Evolutionary conservation across 805 yeast species (phyloP).

Genomic region (Brettanomyces anomalus): DNA sequence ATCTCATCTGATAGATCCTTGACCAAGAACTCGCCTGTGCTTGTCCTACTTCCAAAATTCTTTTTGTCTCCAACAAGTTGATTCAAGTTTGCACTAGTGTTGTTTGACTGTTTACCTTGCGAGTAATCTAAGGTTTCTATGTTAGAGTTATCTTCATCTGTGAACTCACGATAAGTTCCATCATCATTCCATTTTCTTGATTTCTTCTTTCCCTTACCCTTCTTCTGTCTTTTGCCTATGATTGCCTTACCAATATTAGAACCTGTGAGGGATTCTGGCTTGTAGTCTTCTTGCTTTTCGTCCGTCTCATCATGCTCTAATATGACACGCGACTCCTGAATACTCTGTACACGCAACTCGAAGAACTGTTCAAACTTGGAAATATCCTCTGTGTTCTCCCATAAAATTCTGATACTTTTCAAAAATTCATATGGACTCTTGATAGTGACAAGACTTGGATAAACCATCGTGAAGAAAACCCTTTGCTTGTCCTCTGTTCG

Average conservation of each 20-base stretch:
- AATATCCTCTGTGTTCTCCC: conserved; percentile 17
- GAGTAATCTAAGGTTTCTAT: conserved; percentile 47
- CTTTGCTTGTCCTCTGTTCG: conserved; percentile 23
- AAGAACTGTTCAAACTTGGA: conserved; percentile 32
- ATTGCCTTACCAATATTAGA: conserved; percentile 4
- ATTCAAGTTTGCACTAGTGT: conserved; percentile 17
- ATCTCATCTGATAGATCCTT: conserved; percentile 52
- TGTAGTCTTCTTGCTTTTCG: conserved; percentile 29
- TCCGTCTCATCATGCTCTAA: conserved; percentile 59
- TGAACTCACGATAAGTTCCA: conserved; percentile 43
- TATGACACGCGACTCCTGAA: conserved; percentile 2
- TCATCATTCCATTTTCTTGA: conserved; percentile 61
- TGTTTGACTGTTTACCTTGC: conserved; percentile 7
- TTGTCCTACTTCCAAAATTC: conserved; percentile 33
- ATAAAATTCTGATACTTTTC: conserved; percentile 16
- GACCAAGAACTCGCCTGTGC: conserved; percentile 55
- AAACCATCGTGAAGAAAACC: conserved; percentile 34
- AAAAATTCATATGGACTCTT: conserved; percentile 22
- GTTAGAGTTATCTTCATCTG: conserved; percentile 23
- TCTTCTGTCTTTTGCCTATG: conserved; percentile 2
- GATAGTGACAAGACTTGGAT: conserved; percentile 28
- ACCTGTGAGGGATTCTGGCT: conserved; percentile 8
- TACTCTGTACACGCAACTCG: conserved; percentile 25
- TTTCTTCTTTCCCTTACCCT: conserved; percentile 24
- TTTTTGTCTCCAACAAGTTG: conserved; percentile 31